Percentiles rank a stretch among this genome's conserved stretches.
These are phyloP conservation scores for Pythium angustatum DNA, from an alignment of 352 stramenopile genomes.

Conservation along the genomic window DNA sequence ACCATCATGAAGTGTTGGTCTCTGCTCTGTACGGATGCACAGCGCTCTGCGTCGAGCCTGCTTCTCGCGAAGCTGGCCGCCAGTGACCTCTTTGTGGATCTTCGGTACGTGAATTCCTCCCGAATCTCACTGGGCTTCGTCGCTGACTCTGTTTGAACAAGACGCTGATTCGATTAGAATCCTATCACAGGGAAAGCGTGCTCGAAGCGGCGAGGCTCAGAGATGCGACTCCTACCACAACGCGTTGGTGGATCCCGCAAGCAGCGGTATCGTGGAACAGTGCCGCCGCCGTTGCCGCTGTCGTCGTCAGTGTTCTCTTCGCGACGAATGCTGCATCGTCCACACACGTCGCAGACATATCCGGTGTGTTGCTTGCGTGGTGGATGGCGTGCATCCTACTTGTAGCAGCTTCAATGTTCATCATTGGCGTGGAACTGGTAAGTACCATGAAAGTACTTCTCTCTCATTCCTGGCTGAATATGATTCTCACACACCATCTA, in stretches of 20 bases:
- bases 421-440: conserved; percentile 3
- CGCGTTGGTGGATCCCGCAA: conserved; percentile 5
- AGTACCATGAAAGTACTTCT: background rate
- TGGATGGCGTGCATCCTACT: background rate
- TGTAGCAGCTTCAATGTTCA: background rate
- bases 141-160: background rate
- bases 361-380: background rate
- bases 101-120: conserved; percentile 3
- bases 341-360: background rate
- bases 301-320: background rate
- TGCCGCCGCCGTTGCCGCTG: background rate
- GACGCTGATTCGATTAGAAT: background rate
- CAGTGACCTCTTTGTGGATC: background rate
- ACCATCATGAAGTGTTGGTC: background rate
- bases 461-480: background rate
- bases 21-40: background rate
- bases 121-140: background rate
- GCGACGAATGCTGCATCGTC: background rate
- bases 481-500: too few species aligned
- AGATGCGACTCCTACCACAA: background rate
- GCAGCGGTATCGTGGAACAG: background rate
- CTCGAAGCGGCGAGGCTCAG: background rate
- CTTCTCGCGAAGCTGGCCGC: conserved; percentile 6
- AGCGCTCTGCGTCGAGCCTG: background rate
- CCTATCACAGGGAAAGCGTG: conserved; percentile 1